Base-by-base conservation (phyloP, 2,329 filamentous ascomycete genomes). In the Ilyonectria mors-panacis region DNA sequence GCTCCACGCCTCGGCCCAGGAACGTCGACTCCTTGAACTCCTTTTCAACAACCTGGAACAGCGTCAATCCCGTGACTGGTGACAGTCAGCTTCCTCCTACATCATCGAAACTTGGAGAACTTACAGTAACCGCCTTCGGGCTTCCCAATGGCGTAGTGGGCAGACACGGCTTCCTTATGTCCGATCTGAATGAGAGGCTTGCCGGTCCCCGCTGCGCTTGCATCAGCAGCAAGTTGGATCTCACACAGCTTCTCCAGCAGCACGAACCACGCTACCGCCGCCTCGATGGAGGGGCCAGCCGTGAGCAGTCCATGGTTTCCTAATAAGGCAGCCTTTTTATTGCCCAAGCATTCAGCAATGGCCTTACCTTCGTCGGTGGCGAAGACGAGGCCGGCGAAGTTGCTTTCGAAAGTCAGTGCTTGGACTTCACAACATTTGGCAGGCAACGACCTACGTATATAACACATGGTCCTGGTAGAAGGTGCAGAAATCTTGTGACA, bases 11-110 rank as follows among this genome's bases (percentile, higher is more conserved):
- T 33, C 50, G 23, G 10, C 50, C 50, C 21, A 54, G 50, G 28
- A 28, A 54, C 17, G 50, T 54, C 50, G 21, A 19, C 50, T 54
- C 50, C 8, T 26, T 26, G 28, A 54, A 54, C 9, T 54, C 50
- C 28, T 33, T 28, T 33, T 54, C 50, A 23, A 8, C 50, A 28
- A 54, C 50, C 17, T 42, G 37, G 37, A 42, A 42, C 37, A 42
- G 37, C 37, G 37, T 42, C 37, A 42, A n/a, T n/a, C 37, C 37
- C 37, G 37, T 42, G 37, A 42, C 37, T 42, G 37, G n/a, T 10
- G 37, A 42, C 37, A 42, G 37, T 42, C 37, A 42, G 37, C 13
- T 42, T 42, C 37, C 2, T 42, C 37, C 37, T 42, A 42, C 37
- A 42, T 42, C 37, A 42, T 42, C 37, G 37, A 6, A 9, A 42